These are phyloP conservation scores for Nicotiana undulata DNA, from an alignment of 257 asterid genomes.

Conservation along the genomic window DNA sequence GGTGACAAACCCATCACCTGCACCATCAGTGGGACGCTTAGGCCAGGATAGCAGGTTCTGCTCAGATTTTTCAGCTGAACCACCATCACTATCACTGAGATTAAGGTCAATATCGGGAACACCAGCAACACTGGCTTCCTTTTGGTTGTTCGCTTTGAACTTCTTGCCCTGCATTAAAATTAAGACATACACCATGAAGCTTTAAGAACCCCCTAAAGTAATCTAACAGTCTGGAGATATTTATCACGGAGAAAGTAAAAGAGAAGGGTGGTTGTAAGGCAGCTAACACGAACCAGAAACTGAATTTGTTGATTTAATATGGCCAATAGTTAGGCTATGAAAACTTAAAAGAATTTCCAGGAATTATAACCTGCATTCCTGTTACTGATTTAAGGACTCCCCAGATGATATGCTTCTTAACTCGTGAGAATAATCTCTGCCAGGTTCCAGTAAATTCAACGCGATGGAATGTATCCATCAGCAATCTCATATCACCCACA, in stretches of 20 bases:
- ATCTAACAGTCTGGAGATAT: background rate
- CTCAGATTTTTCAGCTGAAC: conserved; percentile 69
- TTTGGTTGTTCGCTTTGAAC: conserved; percentile 59
- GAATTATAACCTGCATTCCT: conserved; percentile 84
- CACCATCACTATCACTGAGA: conserved; percentile 93
- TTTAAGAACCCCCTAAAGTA: background rate
- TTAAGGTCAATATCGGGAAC: conserved; percentile 63
- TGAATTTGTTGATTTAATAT: background rate
- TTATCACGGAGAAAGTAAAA: background rate
- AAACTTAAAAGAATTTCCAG: background rate
- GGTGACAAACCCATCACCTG: conserved; percentile 95
- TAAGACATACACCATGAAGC: background rate
- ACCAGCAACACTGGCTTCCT: conserved; percentile 31
- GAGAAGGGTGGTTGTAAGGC: background rate
- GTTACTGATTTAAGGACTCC: conserved; percentile 99
- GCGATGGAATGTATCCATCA: conserved; percentile 96
- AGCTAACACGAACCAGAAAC: background rate
- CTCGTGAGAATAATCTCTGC: conserved; percentile 97
- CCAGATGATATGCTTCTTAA: conserved; percentile 98
- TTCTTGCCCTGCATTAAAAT: conserved; percentile 69
- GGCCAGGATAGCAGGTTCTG: conserved; percentile 61
- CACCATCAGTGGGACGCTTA: conserved; percentile 82
- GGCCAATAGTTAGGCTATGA: background rate
- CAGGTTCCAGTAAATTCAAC: conserved; percentile 96
- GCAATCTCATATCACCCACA: conserved; percentile 91